Base-by-base conservation (phyloP, 148 eudicot genomes). In the Chenopodium album region DNA sequence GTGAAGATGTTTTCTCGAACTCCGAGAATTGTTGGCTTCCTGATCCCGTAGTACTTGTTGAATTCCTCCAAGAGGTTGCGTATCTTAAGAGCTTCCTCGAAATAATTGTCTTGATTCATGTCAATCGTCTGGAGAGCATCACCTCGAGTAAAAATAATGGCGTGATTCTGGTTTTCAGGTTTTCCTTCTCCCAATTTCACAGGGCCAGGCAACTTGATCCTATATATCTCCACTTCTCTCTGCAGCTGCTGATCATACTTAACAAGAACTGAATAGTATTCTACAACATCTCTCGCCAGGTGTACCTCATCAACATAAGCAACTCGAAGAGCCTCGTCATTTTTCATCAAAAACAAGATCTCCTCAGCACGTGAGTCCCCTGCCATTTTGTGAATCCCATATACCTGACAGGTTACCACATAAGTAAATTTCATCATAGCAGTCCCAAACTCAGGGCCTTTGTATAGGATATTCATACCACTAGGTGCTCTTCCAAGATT, bases 111-210 rank as follows among this genome's bases (percentile, higher is more conserved):
- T 79, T 95, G 98, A 76, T 95, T 95, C 98, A 95, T 95, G 87
- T 95, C 98, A 65, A 95, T 95, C 41, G 98, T 91, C 82, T 95
- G 98, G 77, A 95, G 65, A 26, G 98, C 98, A 80, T 95, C 98
- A 32, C 98, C 98, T 41, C 98, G 90, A 4, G 98, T 95, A 81
- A 95, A 95, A 66, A 95, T 91, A 69, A 93, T 89, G 64, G 98
- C 98, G 74, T 95, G 98, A 88, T 95, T 95, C 82, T 95, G 98
- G 84, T 95, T 95, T 87, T 95, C 98, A 0, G 98, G 98, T 75
- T 95, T 93, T 71, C 98, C 98, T 88, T 92, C 98, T 14, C 98
- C 98, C 19, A 95, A 89, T 87, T 92, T 95, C 87, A 92, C 63
- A 1, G 92, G 94, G 56, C 98, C 98, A 54, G 98, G 98, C 78